Conservation (phyloP, 1,139 yeast species). For the Kazachstania sp. region DNA sequence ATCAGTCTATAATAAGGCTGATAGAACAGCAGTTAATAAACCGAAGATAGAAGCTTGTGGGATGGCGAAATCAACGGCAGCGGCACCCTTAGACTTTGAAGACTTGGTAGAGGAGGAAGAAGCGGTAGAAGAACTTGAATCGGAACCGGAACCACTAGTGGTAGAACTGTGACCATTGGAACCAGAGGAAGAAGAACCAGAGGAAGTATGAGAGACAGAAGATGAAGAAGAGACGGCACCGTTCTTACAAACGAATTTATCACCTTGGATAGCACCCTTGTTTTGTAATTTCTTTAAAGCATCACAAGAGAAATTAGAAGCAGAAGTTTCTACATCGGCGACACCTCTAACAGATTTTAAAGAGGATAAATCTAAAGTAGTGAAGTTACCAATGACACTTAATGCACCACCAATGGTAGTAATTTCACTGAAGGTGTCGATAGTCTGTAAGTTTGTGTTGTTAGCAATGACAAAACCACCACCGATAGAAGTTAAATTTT, state of each 20-base stretch:
- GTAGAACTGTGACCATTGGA: conserved; percentile 31
- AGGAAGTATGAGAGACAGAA: conserved; percentile 28
- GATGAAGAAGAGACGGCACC: conserved; percentile 47
- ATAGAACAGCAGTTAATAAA: conserved; percentile 53
- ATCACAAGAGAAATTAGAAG: conserved; percentile 73
- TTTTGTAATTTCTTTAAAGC: conserved; percentile 59
- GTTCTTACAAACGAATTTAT: conserved; percentile 75
- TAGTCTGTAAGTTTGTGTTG: conserved; percentile 59
- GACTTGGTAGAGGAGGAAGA: conserved; percentile 12
- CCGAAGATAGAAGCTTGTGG: conserved; percentile 47
- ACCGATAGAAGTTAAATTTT: conserved; percentile 59
- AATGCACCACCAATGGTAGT: conserved; percentile 82
- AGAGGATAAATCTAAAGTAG: conserved; percentile 64
- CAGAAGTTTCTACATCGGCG: conserved; percentile 63
- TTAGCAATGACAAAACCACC: conserved; percentile 86
- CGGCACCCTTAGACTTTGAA: conserved; percentile 25
- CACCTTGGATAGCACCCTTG: conserved; percentile 82
- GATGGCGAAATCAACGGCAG: conserved; percentile 31
- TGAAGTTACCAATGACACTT: conserved; percentile 68
- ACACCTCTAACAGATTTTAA: conserved; percentile 85
- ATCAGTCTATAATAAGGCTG: conserved; percentile 44
- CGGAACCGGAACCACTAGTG: conserved; percentile 8
- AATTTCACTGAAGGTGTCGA: conserved; percentile 69
- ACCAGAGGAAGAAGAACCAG: conserved; percentile 26
- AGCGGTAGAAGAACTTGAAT: conserved; percentile 8